Evolutionary conservation across 768 basidiomycete species (phyloP), one percentile per base, ranked within the genome.

Genomic region (Porpolomopsis calyptriformis): DNA sequence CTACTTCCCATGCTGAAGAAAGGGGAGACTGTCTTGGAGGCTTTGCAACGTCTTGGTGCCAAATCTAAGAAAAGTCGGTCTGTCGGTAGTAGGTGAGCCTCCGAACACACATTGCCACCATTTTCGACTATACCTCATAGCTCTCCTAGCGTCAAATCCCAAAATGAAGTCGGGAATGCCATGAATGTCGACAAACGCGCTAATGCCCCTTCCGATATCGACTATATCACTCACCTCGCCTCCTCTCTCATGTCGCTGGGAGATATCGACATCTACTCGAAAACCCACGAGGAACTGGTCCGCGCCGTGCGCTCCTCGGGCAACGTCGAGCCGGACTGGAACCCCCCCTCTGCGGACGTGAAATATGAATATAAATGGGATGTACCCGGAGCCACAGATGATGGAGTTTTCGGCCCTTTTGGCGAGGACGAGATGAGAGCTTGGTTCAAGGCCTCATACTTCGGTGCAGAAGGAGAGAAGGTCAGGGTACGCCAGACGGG

Each of bases 21-120:
- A 55, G 90, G 92, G 1, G 96, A 98, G 63, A 87, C 87, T 0
- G 83, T 97, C 2, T 67, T 97, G 25, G 86, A 90, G 58, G 89
- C 90, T 11, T 63, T 99, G 38, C 86, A 90, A 54, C 76, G 96
- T 16, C 64, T 98, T 3, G 94, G 94, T 8, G 64, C 67, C 4
- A 73, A 73, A 54, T 74, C 78, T 35, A 85, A 80, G 62, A 79
- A 71, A 60, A 61, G 63, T 48, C 67, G 62, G 57, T 62, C 59
- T 40, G 48, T 46, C 42, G 51, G 47, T 19, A 66, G 64, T 60
- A 47, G 26, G 62, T 60, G 56, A 53, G 70, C 33, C 4, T 45
- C 35, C n/a, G n/a, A n/a, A 12, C 7, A 14, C 67, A 50, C 29
- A 50, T 51, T 38, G n/a, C 26, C 40, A 9, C 26, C 2, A 22